Base-by-base conservation (phyloP, 2,329 filamentous ascomycete species). In the Teratosphaeria epicoccoides region DNA sequence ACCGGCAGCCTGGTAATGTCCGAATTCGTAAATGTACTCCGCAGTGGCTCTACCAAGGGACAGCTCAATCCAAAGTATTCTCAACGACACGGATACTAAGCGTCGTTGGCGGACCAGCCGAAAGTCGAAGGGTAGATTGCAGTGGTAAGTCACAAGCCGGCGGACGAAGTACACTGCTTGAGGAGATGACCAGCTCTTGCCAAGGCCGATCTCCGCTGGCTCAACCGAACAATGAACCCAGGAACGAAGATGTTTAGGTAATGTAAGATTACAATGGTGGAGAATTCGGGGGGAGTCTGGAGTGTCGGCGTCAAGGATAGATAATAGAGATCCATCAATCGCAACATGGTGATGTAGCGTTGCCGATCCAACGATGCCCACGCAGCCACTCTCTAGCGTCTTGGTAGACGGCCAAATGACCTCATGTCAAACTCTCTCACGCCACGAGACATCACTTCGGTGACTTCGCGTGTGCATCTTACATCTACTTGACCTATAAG, bases 301-400 rank as follows among this genome's bases (percentile, higher is more conserved):
- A 22, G 33, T 17, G n/a, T n/a, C 29, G 29, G 29, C 17, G 29
- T 17, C 17, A 37, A 10, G 10, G 29, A 10, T 17, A 10, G 10
- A 37, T 10, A 37, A 37, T 37, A 37, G 10, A 37, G n/a, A 37
- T 17, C 53, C 49, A 51, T 24, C 47, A 25, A 51, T 5, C 66
- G 70, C 55, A 53, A 59, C 17, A 67, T 68, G 24, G 60, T 69
- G 24, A 57, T 61, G 56, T 59, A 57, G 54, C 59, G 64, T 57
- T 51, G 55, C 50, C 49, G n/a, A n/a, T n/a, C 54, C 58, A 64
- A 63, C 56, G 62, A 37, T 37, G 29, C 29, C 29, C 29, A 62
- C 55, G 68, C 63, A 57, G 61, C 66, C 26, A 66, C n/a, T 7
- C 20, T 40, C 33, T 40, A 40, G 33, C 33, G 33, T 4, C 33